Evolutionary conservation across 139 green algal species (phyloP).

Genomic region (Tetradesmus lagerheimii): DNA sequence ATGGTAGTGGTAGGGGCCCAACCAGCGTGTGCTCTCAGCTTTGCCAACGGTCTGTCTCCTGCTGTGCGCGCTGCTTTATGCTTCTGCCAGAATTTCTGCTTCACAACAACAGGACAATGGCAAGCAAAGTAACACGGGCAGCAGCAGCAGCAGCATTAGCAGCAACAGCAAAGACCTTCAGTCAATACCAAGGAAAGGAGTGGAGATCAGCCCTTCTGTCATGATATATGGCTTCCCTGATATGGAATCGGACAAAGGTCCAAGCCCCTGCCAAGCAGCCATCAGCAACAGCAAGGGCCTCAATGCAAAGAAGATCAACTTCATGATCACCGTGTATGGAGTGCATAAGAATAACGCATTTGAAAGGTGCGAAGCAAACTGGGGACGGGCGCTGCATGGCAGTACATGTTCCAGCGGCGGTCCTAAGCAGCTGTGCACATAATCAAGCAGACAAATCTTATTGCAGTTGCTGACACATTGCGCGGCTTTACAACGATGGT

Average conservation of each 20-base stretch:
- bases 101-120: not conserved
- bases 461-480: too few relatives aligned
- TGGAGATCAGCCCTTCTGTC: constrained; percentile 6
- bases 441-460: too few relatives aligned
- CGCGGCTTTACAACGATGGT: too few relatives aligned
- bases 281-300: constrained; percentile 9
- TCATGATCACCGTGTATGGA: constrained; percentile 21
- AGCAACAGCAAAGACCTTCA: not conserved
- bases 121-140: not conserved
- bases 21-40: too few relatives aligned
- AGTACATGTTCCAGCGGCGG: too few relatives aligned
- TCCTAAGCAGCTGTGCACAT: too few relatives aligned
- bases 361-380: not conserved
- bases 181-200: not conserved
- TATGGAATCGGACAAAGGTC: not conserved
- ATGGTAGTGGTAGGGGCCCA: too few relatives aligned
- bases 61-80: not conserved
- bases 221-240: constrained; percentile 25
- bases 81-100: not conserved
- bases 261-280: not conserved
- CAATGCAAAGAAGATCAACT: constrained; percentile 36
- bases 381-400: too few relatives aligned
- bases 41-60: not conserved
- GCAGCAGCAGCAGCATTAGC: not conserved
- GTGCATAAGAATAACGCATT: not conserved